A percentile compares a stretch with the other conserved stretches of the same genome.
These are phyloP conservation scores for Backusella parvicylindrica DNA, from an alignment of 192 early-diverging fungal genomes.

Conservation along the genomic window DNA sequence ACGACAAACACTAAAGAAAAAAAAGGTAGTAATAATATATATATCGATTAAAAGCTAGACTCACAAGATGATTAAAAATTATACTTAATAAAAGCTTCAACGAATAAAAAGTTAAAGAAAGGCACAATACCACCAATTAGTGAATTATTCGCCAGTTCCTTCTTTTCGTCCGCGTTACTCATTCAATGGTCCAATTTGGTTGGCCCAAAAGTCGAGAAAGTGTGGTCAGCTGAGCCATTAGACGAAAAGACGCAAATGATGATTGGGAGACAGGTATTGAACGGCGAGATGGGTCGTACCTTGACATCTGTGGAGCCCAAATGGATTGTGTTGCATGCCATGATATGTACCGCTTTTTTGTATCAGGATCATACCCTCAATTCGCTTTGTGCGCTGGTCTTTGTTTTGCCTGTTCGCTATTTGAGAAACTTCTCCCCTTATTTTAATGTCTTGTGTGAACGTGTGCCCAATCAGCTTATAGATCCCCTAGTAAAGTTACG, in stretches of 20 bases:
- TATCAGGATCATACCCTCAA: conserved; percentile 34
- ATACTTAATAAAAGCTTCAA: neutral
- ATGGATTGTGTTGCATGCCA: conserved; percentile 41
- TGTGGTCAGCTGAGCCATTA: conserved; percentile 25
- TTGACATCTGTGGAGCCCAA: conserved; percentile 41
- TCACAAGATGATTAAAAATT: neutral
- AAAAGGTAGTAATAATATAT: neutral
- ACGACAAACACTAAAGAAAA: neutral
- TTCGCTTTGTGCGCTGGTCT: conserved; percentile 41
- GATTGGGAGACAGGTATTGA: conserved; percentile 48
- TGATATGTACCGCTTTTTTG: conserved; percentile 31
- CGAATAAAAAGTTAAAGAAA: neutral
- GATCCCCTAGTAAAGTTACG: conserved; percentile 25
- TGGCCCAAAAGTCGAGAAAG: conserved; percentile 49
- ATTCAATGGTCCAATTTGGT: conserved; percentile 55
- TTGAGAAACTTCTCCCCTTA: conserved; percentile 48
- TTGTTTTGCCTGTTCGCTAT: conserved; percentile 46
- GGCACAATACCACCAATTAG: neutral
- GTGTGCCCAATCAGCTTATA: conserved; percentile 45
- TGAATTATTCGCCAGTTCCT: conserved; percentile 42
- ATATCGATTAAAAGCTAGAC: neutral
- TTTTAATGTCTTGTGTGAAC: conserved; percentile 42
- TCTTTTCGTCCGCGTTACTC: conserved; percentile 49
- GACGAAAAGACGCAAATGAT: conserved; percentile 8
- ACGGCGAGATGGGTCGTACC: conserved; percentile 45